These are phyloP conservation scores for Globisporangium viniferum DNA, from an alignment of 352 stramenopile species.

Conservation along the genomic window DNA sequence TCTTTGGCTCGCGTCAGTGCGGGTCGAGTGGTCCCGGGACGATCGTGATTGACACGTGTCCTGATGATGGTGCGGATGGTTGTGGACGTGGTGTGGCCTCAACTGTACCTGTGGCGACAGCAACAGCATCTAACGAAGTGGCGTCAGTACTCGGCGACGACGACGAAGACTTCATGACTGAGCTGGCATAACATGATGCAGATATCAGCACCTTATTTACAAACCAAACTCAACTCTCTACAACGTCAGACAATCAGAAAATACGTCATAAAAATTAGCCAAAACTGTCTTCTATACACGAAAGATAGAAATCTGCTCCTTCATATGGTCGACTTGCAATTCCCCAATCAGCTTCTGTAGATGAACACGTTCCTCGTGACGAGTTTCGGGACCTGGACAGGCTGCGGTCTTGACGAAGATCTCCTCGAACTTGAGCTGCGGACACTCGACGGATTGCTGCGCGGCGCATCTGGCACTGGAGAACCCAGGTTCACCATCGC, in stretches of 20 bases:
- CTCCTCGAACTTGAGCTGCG: slow-evolving; percentile 8
- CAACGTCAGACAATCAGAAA: background rate
- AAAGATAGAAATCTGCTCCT: too few species aligned
- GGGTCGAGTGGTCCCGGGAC: slow-evolving; percentile 60
- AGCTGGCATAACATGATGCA: slow-evolving; percentile 1
- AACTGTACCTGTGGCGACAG: background rate
- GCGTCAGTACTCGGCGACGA: background rate
- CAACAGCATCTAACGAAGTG: background rate
- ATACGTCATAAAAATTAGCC: slow-evolving; percentile 6
- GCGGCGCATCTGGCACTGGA: slow-evolving; percentile 1
- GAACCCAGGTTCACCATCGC: background rate
- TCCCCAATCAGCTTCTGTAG: slow-evolving; percentile 15
- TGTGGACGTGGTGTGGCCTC: background rate
- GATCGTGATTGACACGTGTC: slow-evolving; percentile 69
- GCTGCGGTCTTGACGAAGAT: slow-evolving; percentile 9
- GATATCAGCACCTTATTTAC: slow-evolving; percentile 1
- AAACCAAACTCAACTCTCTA: background rate
- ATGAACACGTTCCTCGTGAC: slow-evolving; percentile 21
- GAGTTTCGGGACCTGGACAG: slow-evolving; percentile 13
- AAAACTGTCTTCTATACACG: slow-evolving; percentile 6
- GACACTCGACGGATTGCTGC: slow-evolving; percentile 12
- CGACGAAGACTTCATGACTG: slow-evolving; percentile 12
- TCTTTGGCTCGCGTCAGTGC: slow-evolving; percentile 69
- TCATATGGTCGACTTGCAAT: background rate
- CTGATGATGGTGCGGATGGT: slow-evolving; percentile 3